Conservation (phyloP, 441 rosid species). For the Capsella rubella region DNA sequence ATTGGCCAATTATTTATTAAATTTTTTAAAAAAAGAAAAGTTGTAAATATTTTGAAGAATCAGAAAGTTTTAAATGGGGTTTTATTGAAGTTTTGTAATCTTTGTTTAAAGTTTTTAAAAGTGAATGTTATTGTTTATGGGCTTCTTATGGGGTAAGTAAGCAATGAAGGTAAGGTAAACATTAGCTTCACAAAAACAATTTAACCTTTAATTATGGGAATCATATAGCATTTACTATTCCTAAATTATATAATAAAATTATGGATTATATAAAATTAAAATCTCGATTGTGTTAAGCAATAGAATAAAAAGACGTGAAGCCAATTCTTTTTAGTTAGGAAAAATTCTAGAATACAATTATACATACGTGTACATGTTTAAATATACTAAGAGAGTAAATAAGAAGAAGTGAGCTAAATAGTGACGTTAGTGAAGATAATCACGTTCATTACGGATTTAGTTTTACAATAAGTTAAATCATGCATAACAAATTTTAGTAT, state of each 20-base stretch:
- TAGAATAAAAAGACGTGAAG: slow-evolving; percentile 23
- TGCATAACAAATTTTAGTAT: not conserved
- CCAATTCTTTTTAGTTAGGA: slow-evolving; percentile 8
- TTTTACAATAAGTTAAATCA: not conserved
- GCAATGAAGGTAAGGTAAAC: not conserved
- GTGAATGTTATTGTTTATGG: slow-evolving; percentile 13
- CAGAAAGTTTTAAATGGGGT: not conserved
- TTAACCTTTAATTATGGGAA: not conserved
- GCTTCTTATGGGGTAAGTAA: not conserved
- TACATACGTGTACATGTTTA: not conserved
- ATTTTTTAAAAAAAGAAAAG: not conserved
- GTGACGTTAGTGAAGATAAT: slow-evolving; percentile 1
- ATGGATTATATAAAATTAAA: not conserved
- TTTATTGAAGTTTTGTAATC: not conserved
- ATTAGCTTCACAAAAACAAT: not conserved
- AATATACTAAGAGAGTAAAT: not conserved
- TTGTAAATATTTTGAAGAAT: slow-evolving; percentile 12
- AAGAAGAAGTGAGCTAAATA: not conserved
- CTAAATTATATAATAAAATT: not conserved
- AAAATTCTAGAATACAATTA: not conserved
- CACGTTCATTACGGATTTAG: not conserved
- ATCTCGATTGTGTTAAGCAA: not conserved
- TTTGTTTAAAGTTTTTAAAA: not conserved
- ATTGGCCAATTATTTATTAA: slow-evolving; percentile 28
- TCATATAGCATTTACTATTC: slow-evolving; percentile 13